Percentiles rank a stretch among this genome's conserved stretches.
Evolutionary conservation across 306 rosid species (phyloP).

Genomic region (Rosa persica): DNA sequence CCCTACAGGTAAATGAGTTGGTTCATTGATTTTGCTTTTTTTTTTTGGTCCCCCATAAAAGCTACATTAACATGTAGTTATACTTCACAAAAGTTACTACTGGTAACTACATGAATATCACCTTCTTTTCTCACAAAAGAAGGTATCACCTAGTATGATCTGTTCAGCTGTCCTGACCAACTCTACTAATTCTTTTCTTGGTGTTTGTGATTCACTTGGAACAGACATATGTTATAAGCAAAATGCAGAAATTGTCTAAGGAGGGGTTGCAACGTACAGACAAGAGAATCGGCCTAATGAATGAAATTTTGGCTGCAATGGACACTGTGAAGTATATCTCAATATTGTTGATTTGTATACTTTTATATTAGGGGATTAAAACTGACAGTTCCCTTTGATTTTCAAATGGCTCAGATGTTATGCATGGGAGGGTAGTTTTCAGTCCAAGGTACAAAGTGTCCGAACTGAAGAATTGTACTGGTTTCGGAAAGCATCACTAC

Average conservation of each 20-base stretch:
- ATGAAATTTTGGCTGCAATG: conserved; percentile 97
- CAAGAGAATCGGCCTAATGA: conserved; percentile 97
- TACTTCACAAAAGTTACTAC: not conserved
- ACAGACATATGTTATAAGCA: conserved; percentile 83
- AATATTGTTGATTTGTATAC: not conserved
- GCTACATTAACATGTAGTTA: not conserved
- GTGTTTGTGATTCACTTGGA: conserved; percentile 13
- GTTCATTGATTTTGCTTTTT: not conserved
- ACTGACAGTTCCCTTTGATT: conserved; percentile 27
- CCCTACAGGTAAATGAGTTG: conserved; percentile 40
- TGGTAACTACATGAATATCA: not conserved
- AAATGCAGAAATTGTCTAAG: conserved; percentile 76
- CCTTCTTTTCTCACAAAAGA: not conserved
- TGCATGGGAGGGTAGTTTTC: conserved; percentile 99
- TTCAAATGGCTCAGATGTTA: conserved; percentile 68
- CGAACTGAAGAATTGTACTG: conserved; percentile 81
- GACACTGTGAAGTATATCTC: conserved; percentile 86
- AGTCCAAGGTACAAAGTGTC: conserved; percentile 61
- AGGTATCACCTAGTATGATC: not conserved
- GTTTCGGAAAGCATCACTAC: conserved; percentile 78
- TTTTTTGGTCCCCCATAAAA: conserved; percentile 4
- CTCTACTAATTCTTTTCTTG: not conserved
- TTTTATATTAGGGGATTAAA: conserved; percentile 16
- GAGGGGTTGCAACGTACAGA: conserved; percentile 93
- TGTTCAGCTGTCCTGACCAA: not conserved